A percentile compares a stretch with the other conserved stretches of the same genome.
phyloP scores from a whole-genome alignment of 108 stramenopile species.

The Conticribra weissflogii region DNA sequence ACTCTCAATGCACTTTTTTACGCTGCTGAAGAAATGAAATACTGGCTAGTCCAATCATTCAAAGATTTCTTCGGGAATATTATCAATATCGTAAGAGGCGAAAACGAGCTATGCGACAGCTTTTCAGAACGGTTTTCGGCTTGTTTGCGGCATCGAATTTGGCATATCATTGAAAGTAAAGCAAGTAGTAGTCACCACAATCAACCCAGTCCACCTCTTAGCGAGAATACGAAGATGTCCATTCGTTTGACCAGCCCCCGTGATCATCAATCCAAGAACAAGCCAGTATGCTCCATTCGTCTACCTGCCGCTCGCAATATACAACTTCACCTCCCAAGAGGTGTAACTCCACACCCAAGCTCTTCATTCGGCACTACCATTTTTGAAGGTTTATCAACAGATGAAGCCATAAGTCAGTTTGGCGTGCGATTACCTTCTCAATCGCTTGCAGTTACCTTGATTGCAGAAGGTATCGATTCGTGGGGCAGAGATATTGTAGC shows the following conservation, averaged over 20 bases:
- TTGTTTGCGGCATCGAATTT: too few species aligned
- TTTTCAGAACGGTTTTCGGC: too few species aligned
- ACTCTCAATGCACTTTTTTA: slow-evolving; percentile 34
- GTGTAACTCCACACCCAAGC: slow-evolving; percentile 4
- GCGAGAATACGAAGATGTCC: background rate
- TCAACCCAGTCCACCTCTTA: too few species aligned
- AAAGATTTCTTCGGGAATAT: background rate
- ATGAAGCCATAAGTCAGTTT: slow-evolving; percentile 34
- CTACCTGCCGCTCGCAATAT: slow-evolving; percentile 18
- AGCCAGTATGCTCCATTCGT: background rate
- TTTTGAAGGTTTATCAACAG: slow-evolving; percentile 28
- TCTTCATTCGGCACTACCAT: slow-evolving; percentile 2
- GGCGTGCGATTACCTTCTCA: slow-evolving; percentile 37
- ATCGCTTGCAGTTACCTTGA: slow-evolving; percentile 33
- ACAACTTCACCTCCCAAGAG: slow-evolving; percentile 10
- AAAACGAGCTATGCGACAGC: too few species aligned
- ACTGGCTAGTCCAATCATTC: background rate
- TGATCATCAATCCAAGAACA: background rate
- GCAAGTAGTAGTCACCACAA: too few species aligned
- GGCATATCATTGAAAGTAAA: too few species aligned
- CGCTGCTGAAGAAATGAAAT: slow-evolving; percentile 20
- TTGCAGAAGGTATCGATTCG: slow-evolving; percentile 37
- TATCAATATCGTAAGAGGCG: background rate
- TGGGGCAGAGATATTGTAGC: slow-evolving; percentile 33
- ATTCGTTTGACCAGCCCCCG: too few species aligned